phyloP scores from a whole-genome alignment of 2,329 filamentous ascomycete genomes.

The Pezicula rhizophila region DNA sequence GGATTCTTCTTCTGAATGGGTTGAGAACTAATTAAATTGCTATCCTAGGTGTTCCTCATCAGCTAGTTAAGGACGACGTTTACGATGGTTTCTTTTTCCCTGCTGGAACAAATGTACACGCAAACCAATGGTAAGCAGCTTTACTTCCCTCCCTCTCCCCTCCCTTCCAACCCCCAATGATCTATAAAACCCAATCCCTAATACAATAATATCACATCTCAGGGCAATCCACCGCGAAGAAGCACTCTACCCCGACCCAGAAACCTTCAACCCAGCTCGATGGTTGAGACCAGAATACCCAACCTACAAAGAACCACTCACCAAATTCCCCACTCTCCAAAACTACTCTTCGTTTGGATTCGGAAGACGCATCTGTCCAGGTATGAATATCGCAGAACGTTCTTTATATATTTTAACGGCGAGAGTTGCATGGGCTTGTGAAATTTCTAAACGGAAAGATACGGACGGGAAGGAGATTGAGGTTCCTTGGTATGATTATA shows the following conservation, averaged over 20 bases:
- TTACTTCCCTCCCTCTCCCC: not conserved
- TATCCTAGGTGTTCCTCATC: constrained; percentile 37
- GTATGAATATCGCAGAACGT: constrained; percentile 41
- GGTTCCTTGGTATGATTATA: constrained; percentile 5
- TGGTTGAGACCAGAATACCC: constrained; percentile 32
- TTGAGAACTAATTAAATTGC: not conserved
- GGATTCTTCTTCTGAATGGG: not conserved
- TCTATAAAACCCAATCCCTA: too few species aligned
- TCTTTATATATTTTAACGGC: constrained; percentile 13
- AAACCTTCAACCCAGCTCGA: constrained; percentile 39
- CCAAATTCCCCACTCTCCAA: constrained; percentile 51
- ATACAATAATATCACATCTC: not conserved
- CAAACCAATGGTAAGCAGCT: constrained; percentile 25
- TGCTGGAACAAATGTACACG: constrained; percentile 34
- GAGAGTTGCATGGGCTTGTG: constrained; percentile 14
- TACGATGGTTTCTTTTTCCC: constrained; percentile 32
- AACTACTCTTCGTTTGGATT: constrained; percentile 46
- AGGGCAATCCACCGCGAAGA: constrained; percentile 24
- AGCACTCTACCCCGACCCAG: constrained; percentile 33
- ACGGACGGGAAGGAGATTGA: not conserved
- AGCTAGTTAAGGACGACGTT: constrained; percentile 44
- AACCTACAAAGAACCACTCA: constrained; percentile 37
- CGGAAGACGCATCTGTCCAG: constrained; percentile 45
- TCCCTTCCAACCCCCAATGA: too few species aligned
- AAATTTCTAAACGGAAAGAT: constrained; percentile 4